Evolutionary conservation across 2,329 filamentous ascomycete genomes (phyloP), one percentile per base, ranked within the genome.

Genomic region (Aureobasidium sp.): DNA sequence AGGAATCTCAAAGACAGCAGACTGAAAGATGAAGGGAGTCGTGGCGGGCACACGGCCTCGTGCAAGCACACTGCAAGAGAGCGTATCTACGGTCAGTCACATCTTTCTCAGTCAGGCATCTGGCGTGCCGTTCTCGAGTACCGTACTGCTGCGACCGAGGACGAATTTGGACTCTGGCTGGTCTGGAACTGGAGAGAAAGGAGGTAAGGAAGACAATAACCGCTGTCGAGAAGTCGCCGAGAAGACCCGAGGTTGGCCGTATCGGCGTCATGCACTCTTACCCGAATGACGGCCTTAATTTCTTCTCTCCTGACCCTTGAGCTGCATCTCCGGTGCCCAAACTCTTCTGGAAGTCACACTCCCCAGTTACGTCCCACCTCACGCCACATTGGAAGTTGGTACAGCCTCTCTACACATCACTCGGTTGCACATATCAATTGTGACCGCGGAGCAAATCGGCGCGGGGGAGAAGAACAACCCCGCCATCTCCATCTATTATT

Each of bases 401-500:
- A 12, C 29, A 17, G 53, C 45, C 17, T 39, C 22, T 45, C 27
- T 17, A 45, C 31, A 25, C 11, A 25, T 36, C 27, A 45, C 25
- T 29, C 14, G 34, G n/a, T 48, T 34, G 27, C 29, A 14, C 15
- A 34, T 44, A 42, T 34, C 27, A 2, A 44, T 45, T 44, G 37
- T 11, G 8, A 14, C 39, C 48, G 52, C 63, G 52, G 58, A 60
- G 48, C 58, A 53, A 61, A 56, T 58, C 52, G 62, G 60, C 62
- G 61, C 37, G 58, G 58, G 57, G 62, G 42, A 53, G 57, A 56
- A 64, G 36, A 51, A 45, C 52, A 51, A 62, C 63, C 63, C 63
- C 63, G 59, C 63, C 61, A 64, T 64, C 59, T 61, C 62, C 58
- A 57, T 41, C 57, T 41, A 57, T 51, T 55, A 52, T 51, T 59